Conservation (phyloP, 768 basidiomycete species). For the Naganishia vaughanmartiniae region DNA sequence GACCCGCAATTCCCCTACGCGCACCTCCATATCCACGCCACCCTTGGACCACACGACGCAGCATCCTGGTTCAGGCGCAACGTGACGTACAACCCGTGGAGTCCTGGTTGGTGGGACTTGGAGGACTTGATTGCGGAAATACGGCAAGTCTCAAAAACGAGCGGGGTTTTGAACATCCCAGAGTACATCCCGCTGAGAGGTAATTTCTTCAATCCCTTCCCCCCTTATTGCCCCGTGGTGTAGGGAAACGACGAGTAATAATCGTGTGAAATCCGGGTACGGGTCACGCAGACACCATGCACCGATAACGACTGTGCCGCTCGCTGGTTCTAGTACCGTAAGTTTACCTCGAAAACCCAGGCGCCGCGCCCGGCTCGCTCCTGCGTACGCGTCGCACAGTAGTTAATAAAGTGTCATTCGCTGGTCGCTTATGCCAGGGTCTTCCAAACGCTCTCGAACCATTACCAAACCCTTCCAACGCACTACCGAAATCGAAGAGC, state of each 20-base stretch:
- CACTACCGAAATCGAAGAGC: neutral
- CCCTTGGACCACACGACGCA: neutral
- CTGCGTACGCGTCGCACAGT: too few relatives aligned
- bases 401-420: too few relatives aligned
- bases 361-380: too few relatives aligned
- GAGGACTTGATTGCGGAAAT: constrained; percentile 30
- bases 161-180: too few relatives aligned
- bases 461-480: neutral
- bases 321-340: neutral
- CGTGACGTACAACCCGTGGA: constrained; percentile 8
- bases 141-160: constrained; percentile 22
- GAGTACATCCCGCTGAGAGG: too few relatives aligned
- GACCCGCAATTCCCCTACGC: constrained; percentile 27
- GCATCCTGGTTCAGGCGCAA: constrained; percentile 15
- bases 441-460: constrained; percentile 15
- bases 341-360: neutral
- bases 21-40: constrained; percentile 24
- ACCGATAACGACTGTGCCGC: neutral
- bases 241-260: constrained; percentile 28
- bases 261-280: constrained; percentile 27
- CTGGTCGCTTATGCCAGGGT: neutral
- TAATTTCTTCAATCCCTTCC: too few relatives aligned
- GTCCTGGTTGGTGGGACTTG: constrained; percentile 22
- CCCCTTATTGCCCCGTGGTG: neutral
- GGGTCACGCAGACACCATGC: neutral